Base-by-base conservation (phyloP, 371 early-diverging fungal genomes). In the Dentiscutata heterogama region DNA sequence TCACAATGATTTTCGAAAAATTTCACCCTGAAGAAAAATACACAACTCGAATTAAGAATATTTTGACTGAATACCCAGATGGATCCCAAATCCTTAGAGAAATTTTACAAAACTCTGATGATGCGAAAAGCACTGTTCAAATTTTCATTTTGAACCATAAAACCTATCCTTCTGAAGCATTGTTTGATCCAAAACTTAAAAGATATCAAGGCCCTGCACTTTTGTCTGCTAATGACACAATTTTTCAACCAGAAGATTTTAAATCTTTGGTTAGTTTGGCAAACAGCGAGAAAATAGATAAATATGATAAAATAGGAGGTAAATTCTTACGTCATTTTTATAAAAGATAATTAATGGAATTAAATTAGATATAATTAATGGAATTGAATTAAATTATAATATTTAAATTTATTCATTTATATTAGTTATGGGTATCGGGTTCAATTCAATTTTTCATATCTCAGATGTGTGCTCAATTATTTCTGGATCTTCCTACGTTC, bases 11-110 rank as follows among this genome's bases (percentile, higher is more conserved):
- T n/a, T 35, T 35, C 5, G 0, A 35, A 5, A 5, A n/a, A n/a
- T 70, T 70, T 10, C 20, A 46, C 3, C 70, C 70, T n/a, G 42
- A 13, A 11, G 70, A 70, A 50, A 82, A 86, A 1, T 56, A 87
- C 27, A 84, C 86, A 0, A 76, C 80, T 63, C 82, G 87, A 13
- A 82, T 86, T 18, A 63, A 60, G 2, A 84, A 82, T 10, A 84
- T 86, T 10, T 83, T 86, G 1, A 81, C 83, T 35, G 87, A 86
- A 18, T 86, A 86, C 39, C 87, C 87, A 0, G 87, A 86, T 18
- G 87, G 87, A 0, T 83, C 87, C 5, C 87, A 86, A 39, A 84
- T 86, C 31, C 83, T 87, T 13, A 78, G 87, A 14, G 87, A 86
- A 58, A 80, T 86, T 2, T 79, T 87, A 16, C 87, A 86, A 22